Conservation (phyloP, 148 eudicot species). For the Rhododendron ovatum region DNA sequence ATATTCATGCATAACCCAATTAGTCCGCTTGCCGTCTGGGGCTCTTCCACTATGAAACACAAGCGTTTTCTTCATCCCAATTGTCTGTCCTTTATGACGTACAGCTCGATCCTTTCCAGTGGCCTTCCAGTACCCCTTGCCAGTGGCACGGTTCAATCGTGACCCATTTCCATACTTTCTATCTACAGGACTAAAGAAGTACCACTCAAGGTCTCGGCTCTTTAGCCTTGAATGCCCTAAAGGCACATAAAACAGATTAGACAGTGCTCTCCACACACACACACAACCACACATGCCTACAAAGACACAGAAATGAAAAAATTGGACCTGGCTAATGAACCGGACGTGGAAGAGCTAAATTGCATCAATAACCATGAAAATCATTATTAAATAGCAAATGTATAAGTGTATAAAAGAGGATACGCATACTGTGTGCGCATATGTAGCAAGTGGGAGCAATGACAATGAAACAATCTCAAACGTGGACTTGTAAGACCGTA, state of each 20-base stretch:
- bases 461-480: not conserved
- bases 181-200: slow-evolving; percentile 38
- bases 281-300: not conserved
- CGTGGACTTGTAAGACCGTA: not conserved
- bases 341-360: not conserved
- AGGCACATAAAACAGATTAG: not conserved
- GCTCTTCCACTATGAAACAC: slow-evolving; percentile 37
- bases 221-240: slow-evolving; percentile 29
- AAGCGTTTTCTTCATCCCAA: slow-evolving; percentile 39
- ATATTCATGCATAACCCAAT: slow-evolving; percentile 50
- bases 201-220: slow-evolving; percentile 36
- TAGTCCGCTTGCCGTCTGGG: slow-evolving; percentile 33
- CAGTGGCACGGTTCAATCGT: slow-evolving; percentile 34
- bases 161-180: slow-evolving; percentile 37
- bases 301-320: not conserved
- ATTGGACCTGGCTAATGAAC: not conserved
- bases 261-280: not conserved
- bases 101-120: slow-evolving; percentile 40
- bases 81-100: slow-evolving; percentile 22
- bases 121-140: slow-evolving; percentile 40
- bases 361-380: not conserved
- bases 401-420: too few relatives aligned
- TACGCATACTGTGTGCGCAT: not conserved
- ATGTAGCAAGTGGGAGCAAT: not conserved
- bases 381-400: not conserved